Percentiles rank a stretch among this genome's conserved stretches.
Evolutionary conservation across 148 eudicot species (phyloP).

Genomic region (Chenopodium album): DNA sequence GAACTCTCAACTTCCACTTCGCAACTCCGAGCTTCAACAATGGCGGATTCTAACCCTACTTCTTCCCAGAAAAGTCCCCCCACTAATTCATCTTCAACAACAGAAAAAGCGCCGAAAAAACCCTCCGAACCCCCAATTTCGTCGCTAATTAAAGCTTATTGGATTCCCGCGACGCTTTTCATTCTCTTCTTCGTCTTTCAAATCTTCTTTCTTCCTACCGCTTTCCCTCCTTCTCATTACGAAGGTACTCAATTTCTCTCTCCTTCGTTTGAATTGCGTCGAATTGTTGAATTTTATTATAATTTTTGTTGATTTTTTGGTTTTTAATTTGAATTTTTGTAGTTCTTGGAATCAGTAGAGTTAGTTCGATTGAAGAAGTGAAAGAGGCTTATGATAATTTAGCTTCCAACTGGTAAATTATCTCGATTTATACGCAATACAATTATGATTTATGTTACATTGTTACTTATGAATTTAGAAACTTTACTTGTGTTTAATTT

Average conservation of each 20-base stretch:
- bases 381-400: constrained; percentile 60
- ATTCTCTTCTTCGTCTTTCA: constrained; percentile 56
- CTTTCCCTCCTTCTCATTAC: constrained; percentile 73
- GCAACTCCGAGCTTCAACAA: constrained; percentile 1
- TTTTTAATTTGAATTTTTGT: constrained; percentile 20
- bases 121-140: constrained; percentile 19
- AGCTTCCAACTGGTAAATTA: constrained; percentile 49
- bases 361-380: constrained; percentile 61
- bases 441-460: neutral
- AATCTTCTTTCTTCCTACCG: constrained; percentile 54
- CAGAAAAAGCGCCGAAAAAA: constrained; percentile 7
- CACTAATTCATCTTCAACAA: constrained; percentile 5
- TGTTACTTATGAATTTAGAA: neutral
- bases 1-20: neutral
- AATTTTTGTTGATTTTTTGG: neutral
- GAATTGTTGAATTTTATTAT: neutral
- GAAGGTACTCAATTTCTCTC: constrained; percentile 43
- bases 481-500: neutral
- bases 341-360: constrained; percentile 58
- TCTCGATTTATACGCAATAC: neutral
- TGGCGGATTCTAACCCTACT: constrained; percentile 23
- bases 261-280: neutral
- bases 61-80: neutral
- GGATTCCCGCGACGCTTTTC: constrained; percentile 60
- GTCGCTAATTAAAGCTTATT: constrained; percentile 51